Percentiles rank a stretch among this genome's conserved stretches.
Conservation (phyloP, 352 stramenopile genomes). For the Nothophytophthora sp. region DNA sequence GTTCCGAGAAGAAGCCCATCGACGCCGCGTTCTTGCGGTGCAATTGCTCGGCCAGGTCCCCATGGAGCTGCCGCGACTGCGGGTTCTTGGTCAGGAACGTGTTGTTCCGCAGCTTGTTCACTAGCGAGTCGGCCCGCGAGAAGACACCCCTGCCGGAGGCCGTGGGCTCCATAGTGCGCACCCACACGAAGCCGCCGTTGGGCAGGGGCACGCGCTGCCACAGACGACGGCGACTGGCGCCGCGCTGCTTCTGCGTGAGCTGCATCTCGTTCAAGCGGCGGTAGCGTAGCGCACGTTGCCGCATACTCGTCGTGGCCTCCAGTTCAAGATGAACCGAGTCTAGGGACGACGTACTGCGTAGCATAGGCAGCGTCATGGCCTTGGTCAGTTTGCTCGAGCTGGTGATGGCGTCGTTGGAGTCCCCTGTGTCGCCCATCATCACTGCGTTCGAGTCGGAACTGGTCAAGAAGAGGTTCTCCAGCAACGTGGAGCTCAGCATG, state of each 20-base stretch:
- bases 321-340: constrained; percentile 20
- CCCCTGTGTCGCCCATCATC: constrained; percentile 2
- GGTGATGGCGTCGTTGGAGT: constrained; percentile 4
- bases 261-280: constrained; percentile 70
- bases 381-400: constrained; percentile 21
- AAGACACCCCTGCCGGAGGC: constrained; percentile 16
- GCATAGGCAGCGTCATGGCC: constrained; percentile 29
- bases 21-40: constrained; percentile 76
- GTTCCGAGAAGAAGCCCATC: constrained; percentile 69
- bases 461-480: constrained; percentile 19
- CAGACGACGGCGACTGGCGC: constrained; percentile 46
- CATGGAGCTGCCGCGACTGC: constrained; percentile 36
- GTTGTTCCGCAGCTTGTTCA: constrained; percentile 57
- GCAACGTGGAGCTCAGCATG: constrained; percentile 29
- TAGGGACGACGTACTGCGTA: constrained; percentile 23
- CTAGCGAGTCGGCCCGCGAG: constrained; percentile 41
- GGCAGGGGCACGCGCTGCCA: constrained; percentile 66
- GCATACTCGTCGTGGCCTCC: constrained; percentile 37
- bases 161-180: constrained; percentile 40
- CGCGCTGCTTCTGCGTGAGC: constrained; percentile 63
- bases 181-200: constrained; percentile 65
- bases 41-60: constrained; percentile 60
- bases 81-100: constrained; percentile 62
- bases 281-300: constrained; percentile 62
- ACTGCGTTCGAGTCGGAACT: constrained; percentile 10